Percentiles rank a stretch among this genome's conserved stretches.
Evolutionary conservation across 179 eudicot genomes (phyloP).

Genomic region (Amaranthus tricolor): DNA sequence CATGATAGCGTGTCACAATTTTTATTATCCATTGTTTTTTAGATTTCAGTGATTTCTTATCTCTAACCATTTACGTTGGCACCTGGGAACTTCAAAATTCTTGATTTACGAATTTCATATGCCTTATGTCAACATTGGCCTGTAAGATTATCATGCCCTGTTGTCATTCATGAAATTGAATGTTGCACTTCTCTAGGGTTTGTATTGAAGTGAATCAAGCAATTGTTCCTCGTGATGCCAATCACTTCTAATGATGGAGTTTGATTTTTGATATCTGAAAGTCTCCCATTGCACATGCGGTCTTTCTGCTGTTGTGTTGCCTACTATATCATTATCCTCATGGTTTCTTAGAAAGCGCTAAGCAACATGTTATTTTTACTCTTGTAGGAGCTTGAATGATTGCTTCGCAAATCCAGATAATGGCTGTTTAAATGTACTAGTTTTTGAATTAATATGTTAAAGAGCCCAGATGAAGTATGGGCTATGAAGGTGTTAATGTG

Average conservation of each 20-base stretch:
- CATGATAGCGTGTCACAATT: no score
- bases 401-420: neutral
- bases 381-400: neutral
- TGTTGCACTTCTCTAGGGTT: neutral
- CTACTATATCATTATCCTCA: neutral
- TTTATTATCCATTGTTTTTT: no score
- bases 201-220: slow-evolving; percentile 4
- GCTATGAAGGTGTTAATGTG: neutral
- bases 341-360: neutral
- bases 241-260: neutral
- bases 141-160: neutral
- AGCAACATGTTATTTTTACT: neutral
- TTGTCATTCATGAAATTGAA: neutral
- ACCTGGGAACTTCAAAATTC: no score
- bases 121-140: no score
- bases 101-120: no score
- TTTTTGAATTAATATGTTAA: neutral
- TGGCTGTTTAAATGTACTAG: neutral
- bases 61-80: no score
- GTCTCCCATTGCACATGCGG: neutral
- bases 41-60: no score
- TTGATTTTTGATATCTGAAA: neutral
- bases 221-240: neutral
- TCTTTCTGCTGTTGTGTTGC: neutral
- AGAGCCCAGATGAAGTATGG: neutral